phyloP scores from a whole-genome alignment of 2,329 filamentous ascomycete genomes.

The Tolypocladium pustulatum region DNA sequence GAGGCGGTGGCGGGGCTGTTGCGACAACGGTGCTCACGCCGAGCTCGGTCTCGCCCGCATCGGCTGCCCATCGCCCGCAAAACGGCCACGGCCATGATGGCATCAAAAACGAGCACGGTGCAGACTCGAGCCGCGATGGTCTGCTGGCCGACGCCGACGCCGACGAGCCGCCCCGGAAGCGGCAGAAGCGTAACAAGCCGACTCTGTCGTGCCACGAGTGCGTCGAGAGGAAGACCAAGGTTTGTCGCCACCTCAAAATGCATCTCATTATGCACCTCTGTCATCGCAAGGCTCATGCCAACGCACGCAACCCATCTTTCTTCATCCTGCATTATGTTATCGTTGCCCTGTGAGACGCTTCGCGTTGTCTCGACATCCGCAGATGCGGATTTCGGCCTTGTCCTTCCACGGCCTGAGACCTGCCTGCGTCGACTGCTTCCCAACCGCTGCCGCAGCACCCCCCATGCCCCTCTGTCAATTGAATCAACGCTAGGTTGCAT shows the following conservation, averaged over 20 bases:
- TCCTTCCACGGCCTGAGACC: neutral
- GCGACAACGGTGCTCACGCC: conserved; percentile 14
- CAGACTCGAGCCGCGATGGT: neutral
- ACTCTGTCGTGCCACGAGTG: conserved; percentile 71
- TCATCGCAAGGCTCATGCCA: no score
- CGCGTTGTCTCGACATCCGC: neutral
- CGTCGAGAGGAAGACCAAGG: conserved; percentile 75
- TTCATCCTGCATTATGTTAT: no score
- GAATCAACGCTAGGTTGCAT: neutral
- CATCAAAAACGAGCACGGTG: neutral
- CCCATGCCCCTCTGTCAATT: neutral
- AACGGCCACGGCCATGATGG: neutral
- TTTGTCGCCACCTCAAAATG: conserved; percentile 23
- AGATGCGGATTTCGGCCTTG: neutral
- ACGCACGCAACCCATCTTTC: no score
- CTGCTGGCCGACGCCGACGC: conserved; percentile 8
- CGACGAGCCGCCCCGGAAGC: conserved; percentile 47
- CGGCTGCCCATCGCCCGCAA: neutral
- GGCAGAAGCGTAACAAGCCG: conserved; percentile 77
- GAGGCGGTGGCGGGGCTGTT: neutral
- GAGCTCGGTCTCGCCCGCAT: conserved; percentile 9
- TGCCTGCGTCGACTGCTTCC: neutral
- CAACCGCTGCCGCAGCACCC: neutral
- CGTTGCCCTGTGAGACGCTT: neutral
- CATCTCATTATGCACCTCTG: neutral